Evolutionary conservation across 2,329 filamentous ascomycete species (phyloP).

Genomic region (Mollisiaceae sp.): DNA sequence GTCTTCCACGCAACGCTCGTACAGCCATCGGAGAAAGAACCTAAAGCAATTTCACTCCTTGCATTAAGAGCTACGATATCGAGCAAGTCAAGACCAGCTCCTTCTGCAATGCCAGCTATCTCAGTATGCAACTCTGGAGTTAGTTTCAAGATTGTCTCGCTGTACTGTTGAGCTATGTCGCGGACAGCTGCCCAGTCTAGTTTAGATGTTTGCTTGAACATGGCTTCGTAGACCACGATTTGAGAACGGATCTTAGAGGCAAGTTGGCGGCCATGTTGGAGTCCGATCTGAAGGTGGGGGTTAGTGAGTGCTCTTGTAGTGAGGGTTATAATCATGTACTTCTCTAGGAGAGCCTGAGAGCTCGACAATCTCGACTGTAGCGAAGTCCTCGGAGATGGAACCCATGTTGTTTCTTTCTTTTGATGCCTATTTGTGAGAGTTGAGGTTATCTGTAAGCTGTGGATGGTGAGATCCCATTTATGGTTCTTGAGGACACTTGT

Average conservation of each 20-base stretch:
- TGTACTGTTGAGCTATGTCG: constrained; percentile 21
- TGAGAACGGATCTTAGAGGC: constrained; percentile 41
- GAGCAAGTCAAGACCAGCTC: constrained; percentile 45
- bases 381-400: background rate
- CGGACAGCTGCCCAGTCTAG: constrained; percentile 41
- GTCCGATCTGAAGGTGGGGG: constrained; percentile 11
- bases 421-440: background rate
- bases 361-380: constrained; percentile 11
- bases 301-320: background rate
- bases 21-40: constrained; percentile 55
- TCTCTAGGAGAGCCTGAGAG: constrained; percentile 15
- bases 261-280: constrained; percentile 16
- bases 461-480: background rate
- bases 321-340: background rate
- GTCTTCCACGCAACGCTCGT: constrained; percentile 50
- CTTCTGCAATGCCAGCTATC: constrained; percentile 52
- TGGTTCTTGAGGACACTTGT: background rate
- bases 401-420: constrained; percentile 11
- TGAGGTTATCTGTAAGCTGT: background rate
- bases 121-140: constrained; percentile 39
- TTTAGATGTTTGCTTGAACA: constrained; percentile 43
- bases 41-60: constrained; percentile 56
- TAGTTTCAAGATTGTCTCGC: constrained; percentile 15
- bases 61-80: constrained; percentile 56
- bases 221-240: constrained; percentile 42